Evolutionary conservation across 805 yeast genomes (phyloP).

Genomic region (Nadsonia fulvescens): DNA sequence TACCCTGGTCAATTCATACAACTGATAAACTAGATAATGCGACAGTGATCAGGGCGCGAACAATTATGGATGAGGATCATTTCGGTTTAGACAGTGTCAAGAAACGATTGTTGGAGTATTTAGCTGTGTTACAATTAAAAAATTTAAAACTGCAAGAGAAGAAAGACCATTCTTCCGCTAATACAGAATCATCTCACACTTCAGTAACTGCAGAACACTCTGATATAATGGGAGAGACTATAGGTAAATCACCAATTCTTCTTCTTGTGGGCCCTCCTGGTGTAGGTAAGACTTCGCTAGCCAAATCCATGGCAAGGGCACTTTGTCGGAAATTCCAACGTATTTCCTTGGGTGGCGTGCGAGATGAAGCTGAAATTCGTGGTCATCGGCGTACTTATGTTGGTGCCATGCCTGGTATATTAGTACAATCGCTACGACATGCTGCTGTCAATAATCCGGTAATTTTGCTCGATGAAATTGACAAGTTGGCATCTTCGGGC

Average conservation of each 20-base stretch:
- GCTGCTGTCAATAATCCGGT: conserved; percentile 70
- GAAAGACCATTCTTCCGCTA: conserved; percentile 4
- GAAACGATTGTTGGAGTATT: conserved; percentile 55
- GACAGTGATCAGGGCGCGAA: conserved; percentile 33
- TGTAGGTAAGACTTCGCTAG: conserved; percentile 78
- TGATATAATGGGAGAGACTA: conserved; percentile 3
- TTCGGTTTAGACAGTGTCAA: conserved; percentile 62
- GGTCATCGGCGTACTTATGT: conserved; percentile 86
- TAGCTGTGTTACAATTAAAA: conserved; percentile 56
- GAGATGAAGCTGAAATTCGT: conserved; percentile 76
- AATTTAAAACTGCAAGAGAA: conserved; percentile 7
- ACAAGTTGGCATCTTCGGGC: conserved; percentile 46
- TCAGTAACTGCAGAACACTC: conserved; percentile 1
- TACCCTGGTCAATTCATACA: conserved; percentile 20
- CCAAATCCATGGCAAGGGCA: conserved; percentile 61
- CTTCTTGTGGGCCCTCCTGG: conserved; percentile 88
- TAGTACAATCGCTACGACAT: conserved; percentile 59
- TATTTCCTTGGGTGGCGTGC: conserved; percentile 70
- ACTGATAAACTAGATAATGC: conserved; percentile 13
- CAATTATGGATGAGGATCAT: conserved; percentile 56
- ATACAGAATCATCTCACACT: no score
- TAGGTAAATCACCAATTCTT: conserved; percentile 45
- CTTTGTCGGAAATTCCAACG: conserved; percentile 62
- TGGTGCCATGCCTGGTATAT: conserved; percentile 80
- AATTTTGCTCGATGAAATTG: conserved; percentile 69